Base-by-base conservation (phyloP, 805 yeast species). In the Crinitomyces ghanaensis region DNA sequence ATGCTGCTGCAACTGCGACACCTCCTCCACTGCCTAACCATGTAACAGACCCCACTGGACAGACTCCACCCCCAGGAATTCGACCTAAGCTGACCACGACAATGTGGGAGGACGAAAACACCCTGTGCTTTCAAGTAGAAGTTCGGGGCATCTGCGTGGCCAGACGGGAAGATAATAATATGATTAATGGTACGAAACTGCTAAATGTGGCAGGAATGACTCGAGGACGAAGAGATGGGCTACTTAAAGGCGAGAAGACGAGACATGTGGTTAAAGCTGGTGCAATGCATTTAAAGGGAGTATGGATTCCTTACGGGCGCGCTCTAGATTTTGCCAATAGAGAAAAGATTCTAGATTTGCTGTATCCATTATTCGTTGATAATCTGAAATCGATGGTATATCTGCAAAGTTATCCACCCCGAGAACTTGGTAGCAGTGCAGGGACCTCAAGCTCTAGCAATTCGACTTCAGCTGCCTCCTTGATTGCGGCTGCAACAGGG, bases 241-340 rank as follows among this genome's bases (percentile, higher is more conserved):
- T 81, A 40, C 63, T 81, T 42, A 81, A 81, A 60, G 72, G 77
- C 39, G 91, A 80, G 52, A 76, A 77, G 49, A 68, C 73, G 29
- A 63, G 91, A 27, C 83, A 78, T 50, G 91, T 80, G 16, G 86
- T 80, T 27, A 80, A 81, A 57, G 78, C 81, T 39, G 93, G 93
- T 4, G 75, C 85, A n/a, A 80, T 81, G 86, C 85, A 81, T 54
- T 62, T 80, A 47, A 81, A 81, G 59, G 93, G 93, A 24, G 91
- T 80, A 31, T 80, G 93, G 93, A 79, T 80, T 40, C 91, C 91
- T 2, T 79, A 80, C 50, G 86, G 79, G 44, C 63, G 91, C 30
- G 93, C 91, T 2, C 62, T 74, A 26, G 78, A 81, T 21, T 76
- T 80, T 71, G 93, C 93, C 16, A 80, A 78, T 56, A 63, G 77